A percentile compares a stretch with the other conserved stretches of the same genome.
These are phyloP conservation scores for Massarina eburnea DNA, from an alignment of 2,329 filamentous ascomycete species.

Conservation along the genomic window DNA sequence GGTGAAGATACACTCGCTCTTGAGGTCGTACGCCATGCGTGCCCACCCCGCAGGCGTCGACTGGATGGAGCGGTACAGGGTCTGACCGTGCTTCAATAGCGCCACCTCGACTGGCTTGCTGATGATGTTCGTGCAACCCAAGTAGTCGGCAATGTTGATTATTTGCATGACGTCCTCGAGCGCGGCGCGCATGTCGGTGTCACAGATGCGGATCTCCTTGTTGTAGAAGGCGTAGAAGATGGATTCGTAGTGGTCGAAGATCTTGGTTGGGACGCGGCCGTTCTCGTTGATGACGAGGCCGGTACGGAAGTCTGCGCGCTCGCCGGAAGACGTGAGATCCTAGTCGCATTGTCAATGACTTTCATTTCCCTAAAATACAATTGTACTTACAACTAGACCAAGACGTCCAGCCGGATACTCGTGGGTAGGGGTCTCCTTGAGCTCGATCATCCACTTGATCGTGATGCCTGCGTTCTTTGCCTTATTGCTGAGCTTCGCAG, in stretches of 20 bases:
- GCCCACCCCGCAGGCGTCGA: constrained; percentile 50
- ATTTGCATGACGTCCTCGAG: constrained; percentile 47
- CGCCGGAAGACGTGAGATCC: constrained; percentile 39
- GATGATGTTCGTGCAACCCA: constrained; percentile 48
- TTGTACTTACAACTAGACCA: constrained; percentile 28
- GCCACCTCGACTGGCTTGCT: constrained; percentile 51
- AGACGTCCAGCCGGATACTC: constrained; percentile 25
- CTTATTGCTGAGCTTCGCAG: constrained; percentile 26
- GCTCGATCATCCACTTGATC: constrained; percentile 37
- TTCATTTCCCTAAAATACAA: no score
- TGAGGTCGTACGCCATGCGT: constrained; percentile 48
- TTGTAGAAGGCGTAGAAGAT: constrained; percentile 53
- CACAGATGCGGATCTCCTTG: constrained; percentile 43
- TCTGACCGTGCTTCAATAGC: constrained; percentile 50
- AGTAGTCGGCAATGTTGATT: constrained; percentile 50
- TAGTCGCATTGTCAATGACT: constrained; percentile 16
- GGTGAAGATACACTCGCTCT: constrained; percentile 48
- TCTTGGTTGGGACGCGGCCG: constrained; percentile 30
- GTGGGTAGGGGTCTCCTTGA: constrained; percentile 22
- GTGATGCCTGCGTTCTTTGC: constrained; percentile 27
- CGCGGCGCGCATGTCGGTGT: constrained; percentile 41
- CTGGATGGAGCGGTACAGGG: constrained; percentile 49
- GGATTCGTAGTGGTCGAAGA: constrained; percentile 44
- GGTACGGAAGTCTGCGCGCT: constrained; percentile 18
- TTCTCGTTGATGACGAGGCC: constrained; percentile 39